phyloP scores from a whole-genome alignment of 164 flowering plant genomes.

The Dillenia turbinata region DNA sequence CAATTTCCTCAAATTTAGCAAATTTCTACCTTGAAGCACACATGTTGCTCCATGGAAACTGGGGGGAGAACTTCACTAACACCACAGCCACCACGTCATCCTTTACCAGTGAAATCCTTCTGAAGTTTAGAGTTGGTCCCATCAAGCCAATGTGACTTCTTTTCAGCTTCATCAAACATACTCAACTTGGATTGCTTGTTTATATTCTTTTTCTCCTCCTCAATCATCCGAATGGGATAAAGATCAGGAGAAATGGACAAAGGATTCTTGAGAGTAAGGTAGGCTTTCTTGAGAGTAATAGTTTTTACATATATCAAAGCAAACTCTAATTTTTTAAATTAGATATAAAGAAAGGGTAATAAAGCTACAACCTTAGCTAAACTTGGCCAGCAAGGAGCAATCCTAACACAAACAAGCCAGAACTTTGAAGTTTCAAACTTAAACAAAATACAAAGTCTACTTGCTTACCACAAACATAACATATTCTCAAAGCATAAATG shows the following conservation, averaged over 20 bases:
- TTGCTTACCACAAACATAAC: too few species aligned
- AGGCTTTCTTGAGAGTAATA: constrained; percentile 68
- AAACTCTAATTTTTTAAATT: too few species aligned
- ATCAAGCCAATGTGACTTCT: constrained; percentile 63
- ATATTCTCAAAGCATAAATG: too few species aligned
- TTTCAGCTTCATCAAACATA: constrained; percentile 40
- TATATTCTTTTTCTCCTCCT: constrained; percentile 46
- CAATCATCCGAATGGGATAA: constrained; percentile 48
- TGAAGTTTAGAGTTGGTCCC: constrained; percentile 15
- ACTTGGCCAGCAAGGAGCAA: too few species aligned
- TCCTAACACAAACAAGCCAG: too few species aligned
- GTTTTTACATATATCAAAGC: too few species aligned
- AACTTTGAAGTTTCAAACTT: too few species aligned
- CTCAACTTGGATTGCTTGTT: constrained; percentile 39
- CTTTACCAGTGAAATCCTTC: constrained; percentile 10
- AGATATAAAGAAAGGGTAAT: too few species aligned
- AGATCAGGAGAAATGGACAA: constrained; percentile 57
- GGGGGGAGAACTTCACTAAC: constrained; percentile 16
- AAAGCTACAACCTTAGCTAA: too few species aligned
- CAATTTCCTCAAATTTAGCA: not conserved
- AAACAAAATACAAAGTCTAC: too few species aligned
- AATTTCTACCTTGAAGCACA: constrained; percentile 21
- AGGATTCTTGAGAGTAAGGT: constrained; percentile 53
- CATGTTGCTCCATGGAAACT: constrained; percentile 74
- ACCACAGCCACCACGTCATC: constrained; percentile 7